Conservation (phyloP, 257 asterid species). For the Eustoma russellianum region DNA sequence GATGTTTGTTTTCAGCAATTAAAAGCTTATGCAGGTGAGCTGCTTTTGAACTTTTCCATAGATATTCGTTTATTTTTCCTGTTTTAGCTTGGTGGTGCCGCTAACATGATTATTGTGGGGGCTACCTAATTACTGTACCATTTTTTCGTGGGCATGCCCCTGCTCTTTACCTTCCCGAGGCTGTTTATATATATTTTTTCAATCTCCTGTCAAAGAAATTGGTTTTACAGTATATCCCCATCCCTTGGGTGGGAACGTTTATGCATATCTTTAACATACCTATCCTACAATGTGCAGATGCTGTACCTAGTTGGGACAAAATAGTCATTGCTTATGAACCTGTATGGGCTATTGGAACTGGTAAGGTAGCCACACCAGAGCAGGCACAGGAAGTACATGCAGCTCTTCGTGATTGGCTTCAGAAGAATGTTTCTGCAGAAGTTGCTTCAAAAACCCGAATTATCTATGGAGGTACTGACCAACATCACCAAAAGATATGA, state of each 20-base stretch:
- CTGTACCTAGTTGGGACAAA: slow-evolving; percentile 84
- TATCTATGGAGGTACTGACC: slow-evolving; percentile 86
- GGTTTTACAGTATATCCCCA: no score
- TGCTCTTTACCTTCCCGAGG: no score
- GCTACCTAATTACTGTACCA: no score
- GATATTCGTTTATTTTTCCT: background rate
- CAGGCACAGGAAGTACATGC: slow-evolving; percentile 98
- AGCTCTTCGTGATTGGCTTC: slow-evolving; percentile 93
- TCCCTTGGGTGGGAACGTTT: no score
- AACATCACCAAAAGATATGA: no score
- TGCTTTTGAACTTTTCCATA: background rate
- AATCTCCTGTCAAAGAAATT: no score
- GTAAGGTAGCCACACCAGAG: slow-evolving; percentile 95
- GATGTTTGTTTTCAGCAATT: slow-evolving; percentile 86
- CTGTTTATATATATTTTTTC: no score
- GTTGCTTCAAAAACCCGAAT: slow-evolving; percentile 89
- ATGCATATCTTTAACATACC: no score
- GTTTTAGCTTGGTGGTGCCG: background rate
- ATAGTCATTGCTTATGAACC: slow-evolving; percentile 94
- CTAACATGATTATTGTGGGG: no score
- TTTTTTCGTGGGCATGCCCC: no score
- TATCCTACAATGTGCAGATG: slow-evolving; percentile 75
- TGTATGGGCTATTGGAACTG: slow-evolving; percentile 99
- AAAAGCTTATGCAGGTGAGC: slow-evolving; percentile 79
- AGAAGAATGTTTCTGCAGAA: slow-evolving; percentile 74